These are phyloP conservation scores for Platanthera zijinensis DNA, from an alignment of 106 monocot genomes.

Conservation along the genomic window DNA sequence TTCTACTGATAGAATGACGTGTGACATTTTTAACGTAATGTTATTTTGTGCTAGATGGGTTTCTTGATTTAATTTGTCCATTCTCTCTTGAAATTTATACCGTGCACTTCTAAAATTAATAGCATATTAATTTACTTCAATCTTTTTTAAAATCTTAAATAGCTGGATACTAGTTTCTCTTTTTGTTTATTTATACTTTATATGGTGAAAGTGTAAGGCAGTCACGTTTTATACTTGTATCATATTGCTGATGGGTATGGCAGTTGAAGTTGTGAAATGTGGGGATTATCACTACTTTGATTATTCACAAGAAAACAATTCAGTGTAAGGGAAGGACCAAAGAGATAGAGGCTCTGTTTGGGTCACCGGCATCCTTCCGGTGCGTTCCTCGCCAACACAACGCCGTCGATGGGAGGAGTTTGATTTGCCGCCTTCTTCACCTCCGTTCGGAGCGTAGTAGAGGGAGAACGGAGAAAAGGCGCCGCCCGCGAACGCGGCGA, in stretches of 20 bases:
- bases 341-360: background rate
- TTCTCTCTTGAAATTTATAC: background rate
- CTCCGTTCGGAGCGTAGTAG: too few relatives aligned
- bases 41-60: background rate
- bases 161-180: background rate
- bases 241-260: background rate
- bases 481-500: too few relatives aligned
- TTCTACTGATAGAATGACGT: background rate
- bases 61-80: background rate
- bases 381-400: too few relatives aligned
- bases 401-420: too few relatives aligned
- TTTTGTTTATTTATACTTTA: background rate
- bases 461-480: too few relatives aligned
- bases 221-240: background rate
- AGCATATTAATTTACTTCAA: conserved; percentile 1
- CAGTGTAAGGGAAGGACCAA: background rate
- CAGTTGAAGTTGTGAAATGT: background rate
- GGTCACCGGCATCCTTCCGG: too few relatives aligned
- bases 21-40: background rate
- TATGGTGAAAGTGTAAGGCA: background rate
- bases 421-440: too few relatives aligned
- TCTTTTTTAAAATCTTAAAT: background rate
- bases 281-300: background rate
- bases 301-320: background rate
- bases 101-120: background rate